Evolutionary conservation across 2,329 filamentous ascomycete species (phyloP), one percentile per base, ranked within the genome.

Genomic region (Hymenoscyphus infarciens): DNA sequence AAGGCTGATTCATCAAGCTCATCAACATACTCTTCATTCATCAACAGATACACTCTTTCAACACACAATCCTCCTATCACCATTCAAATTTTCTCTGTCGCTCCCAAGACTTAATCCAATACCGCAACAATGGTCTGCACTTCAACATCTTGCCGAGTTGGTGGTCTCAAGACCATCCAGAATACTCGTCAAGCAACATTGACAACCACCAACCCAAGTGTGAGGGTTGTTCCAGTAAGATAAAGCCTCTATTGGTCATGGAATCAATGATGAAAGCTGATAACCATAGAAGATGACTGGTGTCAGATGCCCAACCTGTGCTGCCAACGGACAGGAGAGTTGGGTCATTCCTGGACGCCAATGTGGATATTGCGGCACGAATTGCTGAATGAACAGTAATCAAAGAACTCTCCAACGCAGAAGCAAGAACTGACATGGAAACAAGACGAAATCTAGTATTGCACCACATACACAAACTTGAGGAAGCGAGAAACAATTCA

Each of bases 261-360:
- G n/a, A 22, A 49, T 10, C 6, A 49, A 49, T 19, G n/a, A 49
- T 49, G 19, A 7, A 22, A 1, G 42, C 42, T 49, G n/a, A 49
- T 22, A 6, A 49, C n/a, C 42, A 49, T 49, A 49, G 70, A 77
- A 77, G 72, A 77, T 82, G 63, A 78, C 82, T 4, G 82, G 82
- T 10, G 80, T 82, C 29, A 76, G 77, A 68, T 84, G 82, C 70
- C 81, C 81, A 56, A 83, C 77, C 4, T 84, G 82, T 67, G 76
- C 77, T 58, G 70, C 74, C 52, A 74, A 76, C 55, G 82, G 82
- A 63, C 76, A 79, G 64, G 82, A 83, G 68, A 80, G 81, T 53
- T 84, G 82, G 82, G 82, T 84, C 27, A 81, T 83, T 64, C 81
- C 81, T 35, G 82, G 82, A 59, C 78, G 80, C 62, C 74, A 75